These are phyloP conservation scores for Patellaria atrata DNA, from an alignment of 495 filamentous ascomycete species.

Conservation along the genomic window DNA sequence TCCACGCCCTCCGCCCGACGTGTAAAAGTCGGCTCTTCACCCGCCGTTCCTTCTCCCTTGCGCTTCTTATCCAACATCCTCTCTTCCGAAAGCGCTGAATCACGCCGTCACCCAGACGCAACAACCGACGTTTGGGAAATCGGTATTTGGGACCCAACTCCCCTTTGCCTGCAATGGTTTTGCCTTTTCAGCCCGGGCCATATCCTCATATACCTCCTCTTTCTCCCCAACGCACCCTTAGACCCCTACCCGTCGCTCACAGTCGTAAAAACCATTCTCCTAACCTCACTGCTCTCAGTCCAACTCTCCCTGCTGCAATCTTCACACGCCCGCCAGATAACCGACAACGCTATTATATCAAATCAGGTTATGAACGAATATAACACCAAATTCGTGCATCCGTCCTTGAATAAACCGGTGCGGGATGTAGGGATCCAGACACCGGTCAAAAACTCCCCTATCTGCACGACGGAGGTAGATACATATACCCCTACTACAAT, in stretches of 20 bases:
- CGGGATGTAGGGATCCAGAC: slow-evolving; percentile 71
- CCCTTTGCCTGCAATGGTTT: slow-evolving; percentile 68
- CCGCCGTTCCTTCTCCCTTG: slow-evolving; percentile 61
- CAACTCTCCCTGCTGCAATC: slow-evolving; percentile 60
- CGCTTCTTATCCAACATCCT: slow-evolving; percentile 60
- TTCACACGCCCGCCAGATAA: slow-evolving; percentile 67
- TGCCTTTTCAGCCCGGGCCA: slow-evolving; percentile 89
- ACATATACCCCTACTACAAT: slow-evolving; percentile 64
- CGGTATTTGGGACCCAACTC: slow-evolving; percentile 81
- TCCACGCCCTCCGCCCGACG: slow-evolving; percentile 77
- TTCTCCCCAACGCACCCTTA: slow-evolving; percentile 59
- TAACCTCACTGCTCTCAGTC: slow-evolving; percentile 56
- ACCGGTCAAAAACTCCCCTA: slow-evolving; percentile 25
- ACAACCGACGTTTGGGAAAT: slow-evolving; percentile 90
- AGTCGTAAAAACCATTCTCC: slow-evolving; percentile 60
- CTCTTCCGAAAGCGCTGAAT: slow-evolving; percentile 42
- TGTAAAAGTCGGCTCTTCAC: slow-evolving; percentile 81
- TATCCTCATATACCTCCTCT: slow-evolving; percentile 73
- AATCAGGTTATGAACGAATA: slow-evolving; percentile 92
- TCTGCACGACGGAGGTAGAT: slow-evolving; percentile 38
- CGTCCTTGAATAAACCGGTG: slow-evolving; percentile 62
- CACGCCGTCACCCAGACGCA: slow-evolving; percentile 70
- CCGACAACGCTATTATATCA: slow-evolving; percentile 70
- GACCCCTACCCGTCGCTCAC: slow-evolving; percentile 73
- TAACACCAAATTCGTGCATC: slow-evolving; percentile 88